phyloP scores from a whole-genome alignment of 495 filamentous ascomycete species.

The Mytilinidion resinicola region DNA sequence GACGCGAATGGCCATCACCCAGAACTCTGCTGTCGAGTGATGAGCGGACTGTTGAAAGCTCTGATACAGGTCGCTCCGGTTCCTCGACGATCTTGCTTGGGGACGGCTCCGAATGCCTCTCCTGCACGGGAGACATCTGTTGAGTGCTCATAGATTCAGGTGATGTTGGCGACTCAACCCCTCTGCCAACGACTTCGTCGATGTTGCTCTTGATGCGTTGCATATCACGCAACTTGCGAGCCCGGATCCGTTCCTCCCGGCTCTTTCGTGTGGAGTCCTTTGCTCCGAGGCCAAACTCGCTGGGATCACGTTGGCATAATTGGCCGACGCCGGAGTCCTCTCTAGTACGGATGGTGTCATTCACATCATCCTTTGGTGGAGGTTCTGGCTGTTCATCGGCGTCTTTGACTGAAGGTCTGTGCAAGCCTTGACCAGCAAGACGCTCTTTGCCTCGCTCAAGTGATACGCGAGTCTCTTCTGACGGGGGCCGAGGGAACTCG shows the following conservation, averaged over 20 bases:
- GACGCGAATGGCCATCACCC: not conserved
- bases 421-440: slow-evolving; percentile 2
- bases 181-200: not conserved
- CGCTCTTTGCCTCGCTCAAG: not conserved
- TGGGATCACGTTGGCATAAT: not conserved
- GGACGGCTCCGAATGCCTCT: too few relatives aligned
- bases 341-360: not conserved
- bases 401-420: not conserved
- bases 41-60: not conserved
- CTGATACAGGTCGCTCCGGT: too few relatives aligned
- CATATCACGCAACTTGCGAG: slow-evolving; percentile 29
- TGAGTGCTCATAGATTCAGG: not conserved
- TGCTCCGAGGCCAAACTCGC: not conserved
- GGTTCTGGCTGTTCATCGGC: not conserved
- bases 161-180: not conserved
- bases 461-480: not conserved
- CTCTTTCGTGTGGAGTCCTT: slow-evolving; percentile 7
- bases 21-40: not conserved
- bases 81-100: too few relatives aligned
- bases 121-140: too few relatives aligned
- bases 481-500: slow-evolving; percentile 1
- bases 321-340: not conserved
- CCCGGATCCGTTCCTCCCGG: slow-evolving; percentile 21
- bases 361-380: not conserved
- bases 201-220: slow-evolving; percentile 11